Evolutionary conservation across 768 basidiomycete genomes (phyloP).

Genomic region (Agaricus subrufescens): DNA sequence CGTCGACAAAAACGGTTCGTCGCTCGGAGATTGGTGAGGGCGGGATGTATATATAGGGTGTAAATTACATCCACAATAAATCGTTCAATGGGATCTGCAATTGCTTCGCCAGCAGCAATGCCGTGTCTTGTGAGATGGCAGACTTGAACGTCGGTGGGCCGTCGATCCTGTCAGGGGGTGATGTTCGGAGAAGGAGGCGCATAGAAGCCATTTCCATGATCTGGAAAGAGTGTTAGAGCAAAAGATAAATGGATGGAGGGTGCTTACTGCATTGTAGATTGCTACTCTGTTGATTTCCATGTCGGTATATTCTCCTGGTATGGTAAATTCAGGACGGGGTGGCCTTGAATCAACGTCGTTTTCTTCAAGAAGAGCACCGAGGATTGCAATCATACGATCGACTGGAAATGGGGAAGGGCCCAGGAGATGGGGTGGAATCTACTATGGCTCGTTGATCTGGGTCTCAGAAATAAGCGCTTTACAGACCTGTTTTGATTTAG

Average conservation of each 20-base stretch:
- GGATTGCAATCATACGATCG: constrained; percentile 75
- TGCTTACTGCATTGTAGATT: constrained; percentile 53
- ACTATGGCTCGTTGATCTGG: neutral
- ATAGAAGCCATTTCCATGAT: constrained; percentile 61
- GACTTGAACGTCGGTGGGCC: constrained; percentile 72
- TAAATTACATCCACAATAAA: constrained; percentile 44
- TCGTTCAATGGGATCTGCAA: constrained; percentile 58
- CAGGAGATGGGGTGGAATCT: constrained; percentile 74
- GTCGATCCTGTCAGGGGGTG: constrained; percentile 57
- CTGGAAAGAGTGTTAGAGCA: constrained; percentile 29
- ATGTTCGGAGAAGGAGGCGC: constrained; percentile 63
- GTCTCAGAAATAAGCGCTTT: constrained; percentile 33
- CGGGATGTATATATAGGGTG: constrained; percentile 44
- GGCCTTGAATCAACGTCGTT: constrained; percentile 51
- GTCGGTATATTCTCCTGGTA: constrained; percentile 71
- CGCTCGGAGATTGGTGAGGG: constrained; percentile 38
- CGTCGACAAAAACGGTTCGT: neutral
- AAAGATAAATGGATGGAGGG: neutral
- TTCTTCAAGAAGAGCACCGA: constrained; percentile 74
- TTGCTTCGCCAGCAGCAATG: constrained; percentile 51
- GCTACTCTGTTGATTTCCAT: constrained; percentile 64
- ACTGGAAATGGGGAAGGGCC: constrained; percentile 78
- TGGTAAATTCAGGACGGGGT: constrained; percentile 39
- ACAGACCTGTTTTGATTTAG: constrained; percentile 33
- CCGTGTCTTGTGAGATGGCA: constrained; percentile 58